Conservation (phyloP, 495 filamentous ascomycete species). For the Aspergillus olivimuriae region DNA sequence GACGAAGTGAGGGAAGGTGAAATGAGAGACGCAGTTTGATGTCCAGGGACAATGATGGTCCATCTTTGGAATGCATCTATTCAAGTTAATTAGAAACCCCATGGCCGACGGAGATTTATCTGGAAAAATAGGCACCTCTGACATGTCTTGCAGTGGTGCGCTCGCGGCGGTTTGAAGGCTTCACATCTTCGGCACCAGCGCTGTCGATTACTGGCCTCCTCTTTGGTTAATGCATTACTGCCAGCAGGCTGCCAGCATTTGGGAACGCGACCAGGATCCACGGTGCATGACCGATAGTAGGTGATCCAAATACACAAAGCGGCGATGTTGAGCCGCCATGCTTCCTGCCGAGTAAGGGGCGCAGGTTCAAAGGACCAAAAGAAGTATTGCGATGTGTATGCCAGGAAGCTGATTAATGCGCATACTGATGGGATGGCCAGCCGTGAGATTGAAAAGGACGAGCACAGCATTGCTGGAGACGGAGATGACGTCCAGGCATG, state of each 20-base stretch:
- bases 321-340: conserved; percentile 66
- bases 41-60: conserved; percentile 99
- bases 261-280: conserved; percentile 61
- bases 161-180: conserved; percentile 72
- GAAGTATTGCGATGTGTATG: conserved; percentile 77
- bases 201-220: conserved; percentile 23
- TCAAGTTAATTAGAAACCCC: not conserved
- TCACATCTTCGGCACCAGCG: conserved; percentile 87
- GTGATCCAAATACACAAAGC: conserved; percentile 69
- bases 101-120: not conserved
- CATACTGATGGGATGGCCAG: conserved; percentile 64
- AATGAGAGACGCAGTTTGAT: conserved; percentile 83
- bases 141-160: conserved; percentile 91
- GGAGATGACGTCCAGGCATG: too few species aligned
- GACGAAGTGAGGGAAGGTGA: conserved; percentile 83
- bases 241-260: conserved; percentile 20
- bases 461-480: conserved; percentile 17
- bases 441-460: conserved; percentile 15
- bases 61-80: conserved; percentile 89
- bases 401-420: conserved; percentile 65
- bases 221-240: conserved; percentile 21
- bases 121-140: conserved; percentile 43
- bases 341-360: conserved; percentile 54
- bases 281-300: conserved; percentile 70
- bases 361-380: conserved; percentile 69